Percentiles rank a stretch among this genome's conserved stretches.
Evolutionary conservation across 108 stramenopile genomes (phyloP).

Genomic region (Nitzschia sp.): DNA sequence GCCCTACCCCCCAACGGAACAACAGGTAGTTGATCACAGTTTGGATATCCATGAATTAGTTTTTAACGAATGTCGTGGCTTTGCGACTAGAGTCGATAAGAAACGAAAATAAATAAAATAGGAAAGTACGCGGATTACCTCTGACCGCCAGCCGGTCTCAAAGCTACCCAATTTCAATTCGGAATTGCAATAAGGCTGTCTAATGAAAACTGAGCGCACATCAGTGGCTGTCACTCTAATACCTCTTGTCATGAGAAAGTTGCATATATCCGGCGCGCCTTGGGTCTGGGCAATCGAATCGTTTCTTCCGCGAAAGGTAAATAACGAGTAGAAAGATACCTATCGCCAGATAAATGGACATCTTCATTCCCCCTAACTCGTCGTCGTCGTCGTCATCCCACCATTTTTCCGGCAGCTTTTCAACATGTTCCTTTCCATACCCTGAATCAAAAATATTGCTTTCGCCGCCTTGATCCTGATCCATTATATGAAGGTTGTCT

Average conservation of each 20-base stretch:
- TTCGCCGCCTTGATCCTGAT: constrained; percentile 1
- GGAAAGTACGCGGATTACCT: too few species aligned
- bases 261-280: not conserved
- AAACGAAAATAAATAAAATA: too few species aligned
- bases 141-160: too few species aligned
- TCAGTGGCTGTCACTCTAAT: too few species aligned
- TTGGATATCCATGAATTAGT: too few species aligned
- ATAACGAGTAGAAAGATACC: not conserved
- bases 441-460: not conserved
- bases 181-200: too few species aligned
- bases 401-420: not conserved
- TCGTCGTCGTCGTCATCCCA: constrained; percentile 1
- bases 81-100: too few species aligned
- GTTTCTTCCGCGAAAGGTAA: not conserved
- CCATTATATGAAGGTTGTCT: not conserved
- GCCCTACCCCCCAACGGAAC: too few species aligned
- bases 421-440: not conserved
- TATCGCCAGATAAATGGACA: not conserved
- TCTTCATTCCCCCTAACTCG: not conserved
- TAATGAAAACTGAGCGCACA: too few species aligned
- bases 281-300: not conserved
- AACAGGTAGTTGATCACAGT: too few species aligned
- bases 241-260: not conserved
- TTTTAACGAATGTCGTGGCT: too few species aligned
- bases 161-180: too few species aligned